Conservation (phyloP, 768 basidiomycete species). For the Leccinum subtestaceum region DNA sequence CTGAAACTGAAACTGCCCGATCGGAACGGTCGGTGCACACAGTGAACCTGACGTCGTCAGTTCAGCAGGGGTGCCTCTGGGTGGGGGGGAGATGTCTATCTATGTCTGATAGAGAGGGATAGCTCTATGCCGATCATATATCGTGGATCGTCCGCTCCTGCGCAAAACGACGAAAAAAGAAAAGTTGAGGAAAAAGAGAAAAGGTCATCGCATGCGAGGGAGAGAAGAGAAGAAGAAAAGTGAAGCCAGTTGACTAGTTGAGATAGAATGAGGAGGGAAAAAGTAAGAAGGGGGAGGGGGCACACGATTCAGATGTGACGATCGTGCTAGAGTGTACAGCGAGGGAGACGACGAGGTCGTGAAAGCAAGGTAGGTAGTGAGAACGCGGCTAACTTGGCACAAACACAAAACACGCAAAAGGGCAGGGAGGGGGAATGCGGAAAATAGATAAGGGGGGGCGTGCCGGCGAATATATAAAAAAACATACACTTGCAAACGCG, state of each 20-base stretch:
- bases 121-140: constrained; percentile 21
- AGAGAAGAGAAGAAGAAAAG: not conserved
- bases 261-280: not conserved
- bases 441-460: not conserved
- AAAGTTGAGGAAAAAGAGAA: not conserved
- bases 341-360: constrained; percentile 1
- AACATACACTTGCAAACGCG: constrained; percentile 7
- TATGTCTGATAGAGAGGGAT: constrained; percentile 3
- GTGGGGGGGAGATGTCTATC: not conserved
- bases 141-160: constrained; percentile 12
- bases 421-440: not conserved
- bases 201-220: constrained; percentile 1
- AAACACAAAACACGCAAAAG: constrained; percentile 4
- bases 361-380: not conserved
- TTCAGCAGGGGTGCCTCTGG: not conserved
- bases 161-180: not conserved
- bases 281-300: not conserved
- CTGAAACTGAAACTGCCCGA: not conserved
- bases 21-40: not conserved
- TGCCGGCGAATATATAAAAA: not conserved
- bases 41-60: not conserved
- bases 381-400: not conserved
- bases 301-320: not conserved
- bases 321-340: constrained; percentile 22
- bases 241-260: not conserved